Evolutionary conservation across 2,329 filamentous ascomycete species (phyloP).

Genomic region (Colletotrichum spinosum): DNA sequence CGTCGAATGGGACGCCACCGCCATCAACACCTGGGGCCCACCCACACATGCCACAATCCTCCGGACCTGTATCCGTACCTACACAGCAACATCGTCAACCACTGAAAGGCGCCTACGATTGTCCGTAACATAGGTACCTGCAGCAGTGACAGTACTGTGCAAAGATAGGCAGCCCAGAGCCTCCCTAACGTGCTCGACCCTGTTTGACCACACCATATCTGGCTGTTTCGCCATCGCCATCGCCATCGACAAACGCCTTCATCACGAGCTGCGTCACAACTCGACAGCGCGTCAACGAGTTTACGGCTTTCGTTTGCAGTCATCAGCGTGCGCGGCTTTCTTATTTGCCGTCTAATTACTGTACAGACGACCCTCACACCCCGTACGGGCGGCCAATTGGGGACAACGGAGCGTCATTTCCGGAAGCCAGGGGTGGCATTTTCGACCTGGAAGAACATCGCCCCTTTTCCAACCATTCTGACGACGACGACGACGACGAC

Average conservation of each 20-base stretch:
- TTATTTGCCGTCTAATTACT: constrained; percentile 9
- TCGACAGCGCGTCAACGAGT: background rate
- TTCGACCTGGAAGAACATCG: constrained; percentile 13
- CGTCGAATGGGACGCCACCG: constrained; percentile 19
- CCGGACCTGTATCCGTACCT: too few relatives aligned
- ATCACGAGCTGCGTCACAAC: constrained; percentile 17
- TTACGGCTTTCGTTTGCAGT: constrained; percentile 1
- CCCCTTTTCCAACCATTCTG: constrained; percentile 2
- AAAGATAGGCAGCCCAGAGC: too few relatives aligned
- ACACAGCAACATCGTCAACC: too few relatives aligned
- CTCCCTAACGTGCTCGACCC: too few relatives aligned
- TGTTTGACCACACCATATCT: too few relatives aligned
- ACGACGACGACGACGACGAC: too few relatives aligned
- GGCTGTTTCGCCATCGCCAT: background rate
- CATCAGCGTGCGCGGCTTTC: background rate
- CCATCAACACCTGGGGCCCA: constrained; percentile 14
- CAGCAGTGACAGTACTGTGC: too few relatives aligned
- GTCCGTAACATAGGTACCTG: too few relatives aligned
- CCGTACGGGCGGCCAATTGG: constrained; percentile 29
- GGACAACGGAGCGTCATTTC: constrained; percentile 12
- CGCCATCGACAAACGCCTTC: constrained; percentile 17
- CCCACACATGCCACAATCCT: too few relatives aligned
- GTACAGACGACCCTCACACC: constrained; percentile 9
- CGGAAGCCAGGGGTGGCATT: constrained; percentile 8
- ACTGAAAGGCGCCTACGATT: too few relatives aligned